Percentiles rank a stretch among this genome's conserved stretches.
Conservation (phyloP, 2,329 filamentous ascomycete genomes). For the Monosporascus sp. region DNA sequence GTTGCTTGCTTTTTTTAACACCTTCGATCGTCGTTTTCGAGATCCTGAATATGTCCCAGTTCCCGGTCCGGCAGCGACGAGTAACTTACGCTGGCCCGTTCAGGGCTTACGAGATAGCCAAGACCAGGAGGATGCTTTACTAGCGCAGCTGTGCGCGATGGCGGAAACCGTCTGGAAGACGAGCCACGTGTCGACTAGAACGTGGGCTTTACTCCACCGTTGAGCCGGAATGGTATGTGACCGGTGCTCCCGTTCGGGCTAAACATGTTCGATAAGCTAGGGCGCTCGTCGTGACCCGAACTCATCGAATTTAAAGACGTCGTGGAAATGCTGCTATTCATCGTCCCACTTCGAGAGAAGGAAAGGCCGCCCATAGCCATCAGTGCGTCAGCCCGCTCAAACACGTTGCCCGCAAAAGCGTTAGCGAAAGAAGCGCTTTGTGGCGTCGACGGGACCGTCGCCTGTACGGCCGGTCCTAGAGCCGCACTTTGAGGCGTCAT, state of each 20-base stretch:
- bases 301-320: conserved; percentile 25
- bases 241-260: conserved; percentile 21
- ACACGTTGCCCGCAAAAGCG: conserved; percentile 53
- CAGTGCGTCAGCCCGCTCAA: conserved; percentile 53
- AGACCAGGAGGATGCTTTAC: not conserved
- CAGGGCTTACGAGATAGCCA: too few species aligned
- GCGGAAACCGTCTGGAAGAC: conserved; percentile 6
- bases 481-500: conserved; percentile 88
- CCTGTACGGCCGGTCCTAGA: conserved; percentile 82
- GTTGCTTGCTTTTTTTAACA: not conserved
- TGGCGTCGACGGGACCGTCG: conserved; percentile 73
- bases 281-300: conserved; percentile 23
- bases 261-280: conserved; percentile 17
- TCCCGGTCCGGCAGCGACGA: too few species aligned
- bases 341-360: conserved; percentile 47
- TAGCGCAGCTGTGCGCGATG: not conserved
- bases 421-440: conserved; percentile 51
- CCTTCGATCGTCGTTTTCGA: not conserved
- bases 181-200: conserved; percentile 23
- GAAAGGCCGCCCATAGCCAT: conserved; percentile 53
- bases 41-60: too few species aligned
- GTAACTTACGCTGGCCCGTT: too few species aligned
- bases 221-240: conserved; percentile 16
- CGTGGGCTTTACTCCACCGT: conserved; percentile 24
- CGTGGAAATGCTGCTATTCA: conserved; percentile 29